phyloP scores from a whole-genome alignment of 2,329 filamentous ascomycete genomes.

The Diaporthe citriasiana region DNA sequence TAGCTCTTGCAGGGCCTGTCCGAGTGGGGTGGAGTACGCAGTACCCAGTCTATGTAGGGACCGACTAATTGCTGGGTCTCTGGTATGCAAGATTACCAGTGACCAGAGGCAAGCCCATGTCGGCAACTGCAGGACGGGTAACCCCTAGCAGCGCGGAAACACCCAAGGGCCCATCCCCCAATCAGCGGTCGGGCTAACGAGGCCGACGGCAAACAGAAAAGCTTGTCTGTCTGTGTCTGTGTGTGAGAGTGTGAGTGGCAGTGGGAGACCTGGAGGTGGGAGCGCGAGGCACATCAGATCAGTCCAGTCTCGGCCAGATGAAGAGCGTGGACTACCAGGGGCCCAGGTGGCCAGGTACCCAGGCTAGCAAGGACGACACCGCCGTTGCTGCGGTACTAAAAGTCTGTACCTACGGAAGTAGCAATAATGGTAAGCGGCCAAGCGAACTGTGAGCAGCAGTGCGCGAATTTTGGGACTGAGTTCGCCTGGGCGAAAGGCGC shows the following conservation, averaged over 20 bases:
- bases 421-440: neutral
- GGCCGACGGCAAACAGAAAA: slow-evolving; percentile 32
- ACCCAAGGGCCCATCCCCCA: slow-evolving; percentile 6
- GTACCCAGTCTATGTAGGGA: slow-evolving; percentile 14
- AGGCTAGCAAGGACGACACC: slow-evolving; percentile 18
- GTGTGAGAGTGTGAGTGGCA: neutral
- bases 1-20: slow-evolving; percentile 19
- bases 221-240: slow-evolving; percentile 35
- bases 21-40: slow-evolving; percentile 15
- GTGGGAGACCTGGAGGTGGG: neutral
- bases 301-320: neutral
- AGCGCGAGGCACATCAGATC: slow-evolving; percentile 22
- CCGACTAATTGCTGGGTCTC: slow-evolving; percentile 25
- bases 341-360: slow-evolving; percentile 1
- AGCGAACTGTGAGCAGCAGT: slow-evolving; percentile 13
- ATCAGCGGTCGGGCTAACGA: slow-evolving; percentile 34
- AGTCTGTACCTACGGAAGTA: neutral
- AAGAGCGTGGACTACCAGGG: neutral
- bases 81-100: slow-evolving; percentile 36
- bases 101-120: neutral
- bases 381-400: neutral
- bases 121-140: neutral
- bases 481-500: slow-evolving; percentile 36
- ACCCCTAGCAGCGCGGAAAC: slow-evolving; percentile 9
- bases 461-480: slow-evolving; percentile 38